These are phyloP conservation scores for Saussurea involucrata DNA, from an alignment of 129 eudicot genomes.

Conservation along the genomic window DNA sequence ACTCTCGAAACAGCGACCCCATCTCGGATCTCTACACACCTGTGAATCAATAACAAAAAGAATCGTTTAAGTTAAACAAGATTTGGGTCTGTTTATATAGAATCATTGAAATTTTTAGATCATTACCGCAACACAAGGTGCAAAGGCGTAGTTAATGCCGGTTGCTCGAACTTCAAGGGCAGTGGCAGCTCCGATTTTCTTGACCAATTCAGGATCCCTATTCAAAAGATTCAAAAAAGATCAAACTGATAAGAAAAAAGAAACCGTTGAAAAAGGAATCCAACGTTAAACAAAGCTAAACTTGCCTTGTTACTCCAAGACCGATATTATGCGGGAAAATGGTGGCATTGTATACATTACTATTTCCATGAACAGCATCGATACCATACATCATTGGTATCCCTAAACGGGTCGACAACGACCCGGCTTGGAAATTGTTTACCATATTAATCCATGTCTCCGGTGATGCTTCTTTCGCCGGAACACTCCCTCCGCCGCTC, in stretches of 20 bases:
- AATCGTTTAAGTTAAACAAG: not conserved
- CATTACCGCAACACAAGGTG: slow-evolving; percentile 80
- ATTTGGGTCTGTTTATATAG: not conserved
- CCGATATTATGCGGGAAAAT: slow-evolving; percentile 66
- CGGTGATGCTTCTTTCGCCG: slow-evolving; percentile 44
- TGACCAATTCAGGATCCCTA: slow-evolving; percentile 67
- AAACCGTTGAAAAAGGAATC: not conserved
- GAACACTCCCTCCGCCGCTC: slow-evolving; percentile 64
- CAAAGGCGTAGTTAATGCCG: slow-evolving; percentile 69
- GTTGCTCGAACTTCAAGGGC: slow-evolving; percentile 85
- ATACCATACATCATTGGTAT: slow-evolving; percentile 66
- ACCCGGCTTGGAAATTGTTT: slow-evolving; percentile 46
- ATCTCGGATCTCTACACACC: slow-evolving; percentile 82
- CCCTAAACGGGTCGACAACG: slow-evolving; percentile 51
- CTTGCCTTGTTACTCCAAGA: slow-evolving; percentile 38
- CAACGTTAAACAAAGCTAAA: not conserved
- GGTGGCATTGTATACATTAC: slow-evolving; percentile 46
- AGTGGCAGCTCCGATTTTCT: slow-evolving; percentile 81
- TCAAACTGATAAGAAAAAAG: not conserved
- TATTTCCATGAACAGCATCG: slow-evolving; percentile 67
- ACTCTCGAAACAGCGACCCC: slow-evolving; percentile 87
- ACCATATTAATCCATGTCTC: slow-evolving; percentile 63
- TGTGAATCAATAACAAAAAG: not conserved
- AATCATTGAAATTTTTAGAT: not conserved
- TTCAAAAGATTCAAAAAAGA: not conserved